Conservation (phyloP, 176 grass and related monocot genomes). For the Calamus simplicifolius region DNA sequence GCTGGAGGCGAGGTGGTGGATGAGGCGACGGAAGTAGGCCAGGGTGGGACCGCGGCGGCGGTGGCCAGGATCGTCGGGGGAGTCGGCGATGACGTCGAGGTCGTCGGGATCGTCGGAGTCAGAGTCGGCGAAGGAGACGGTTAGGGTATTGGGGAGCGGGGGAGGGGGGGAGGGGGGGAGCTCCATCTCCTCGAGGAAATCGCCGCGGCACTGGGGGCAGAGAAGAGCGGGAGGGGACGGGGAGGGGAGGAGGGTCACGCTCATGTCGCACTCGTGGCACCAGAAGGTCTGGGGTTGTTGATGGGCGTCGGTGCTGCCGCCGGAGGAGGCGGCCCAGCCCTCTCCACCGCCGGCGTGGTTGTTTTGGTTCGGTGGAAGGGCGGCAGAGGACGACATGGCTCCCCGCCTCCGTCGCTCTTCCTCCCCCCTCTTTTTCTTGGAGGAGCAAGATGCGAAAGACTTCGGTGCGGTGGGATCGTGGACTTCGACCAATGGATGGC, state of each 20-base stretch:
- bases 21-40: constrained; percentile 28
- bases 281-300: constrained; percentile 7
- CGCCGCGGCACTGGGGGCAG: constrained; percentile 57
- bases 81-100: neutral
- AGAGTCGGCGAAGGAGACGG: constrained; percentile 21
- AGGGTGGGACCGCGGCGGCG: constrained; percentile 9
- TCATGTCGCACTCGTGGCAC: constrained; percentile 46
- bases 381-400: constrained; percentile 52
- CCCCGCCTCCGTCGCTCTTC: neutral
- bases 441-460: neutral
- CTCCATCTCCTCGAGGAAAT: constrained; percentile 43
- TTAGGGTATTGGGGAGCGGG: constrained; percentile 19
- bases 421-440: neutral
- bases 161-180: constrained; percentile 2
- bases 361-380: constrained; percentile 9
- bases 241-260: constrained; percentile 28
- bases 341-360: constrained; percentile 4
- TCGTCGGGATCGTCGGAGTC: constrained; percentile 20
- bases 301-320: neutral
- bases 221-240: neutral
- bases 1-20: constrained; percentile 21
- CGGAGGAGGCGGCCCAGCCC: neutral
- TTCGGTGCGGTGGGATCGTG: neutral
- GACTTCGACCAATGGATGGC: no score
- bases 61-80: constrained; percentile 4